phyloP scores from a whole-genome alignment of 805 yeast genomes.

The Saturnispora dispora region DNA sequence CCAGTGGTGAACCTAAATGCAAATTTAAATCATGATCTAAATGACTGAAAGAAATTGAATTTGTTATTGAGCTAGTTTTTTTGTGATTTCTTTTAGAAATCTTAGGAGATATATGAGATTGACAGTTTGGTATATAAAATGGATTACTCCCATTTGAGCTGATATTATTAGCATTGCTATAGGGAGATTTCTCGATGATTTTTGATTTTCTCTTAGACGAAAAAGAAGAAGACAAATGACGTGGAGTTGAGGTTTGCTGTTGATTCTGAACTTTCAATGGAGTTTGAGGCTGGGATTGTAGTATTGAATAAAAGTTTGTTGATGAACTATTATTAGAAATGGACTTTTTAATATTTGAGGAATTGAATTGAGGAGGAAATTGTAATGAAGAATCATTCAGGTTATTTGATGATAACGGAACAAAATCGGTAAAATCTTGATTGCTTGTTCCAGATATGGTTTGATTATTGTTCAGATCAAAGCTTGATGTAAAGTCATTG shows the following conservation, averaged over 20 bases:
- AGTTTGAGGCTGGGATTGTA: slow-evolving; percentile 15
- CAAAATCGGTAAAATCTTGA: slow-evolving; percentile 21
- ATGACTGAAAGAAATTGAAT: slow-evolving; percentile 24
- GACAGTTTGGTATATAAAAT: slow-evolving; percentile 38
- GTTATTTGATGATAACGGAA: slow-evolving; percentile 20
- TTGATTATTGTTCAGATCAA: not conserved
- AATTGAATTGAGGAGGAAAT: slow-evolving; percentile 16
- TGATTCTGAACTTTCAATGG: slow-evolving; percentile 6
- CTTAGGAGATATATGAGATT: slow-evolving; percentile 32
- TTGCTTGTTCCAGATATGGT: not conserved
- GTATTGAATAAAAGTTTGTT: slow-evolving; percentile 5
- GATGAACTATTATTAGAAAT: slow-evolving; percentile 5
- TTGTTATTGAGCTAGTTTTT: slow-evolving; percentile 26
- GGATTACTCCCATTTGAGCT: slow-evolving; percentile 30
- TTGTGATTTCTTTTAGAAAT: slow-evolving; percentile 23
- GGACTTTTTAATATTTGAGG: slow-evolving; percentile 17
- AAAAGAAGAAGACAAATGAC: slow-evolving; percentile 11
- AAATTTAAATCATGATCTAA: slow-evolving; percentile 26
- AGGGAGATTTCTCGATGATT: slow-evolving; percentile 28
- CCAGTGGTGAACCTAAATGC: slow-evolving; percentile 16
- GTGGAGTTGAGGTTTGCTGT: slow-evolving; percentile 10
- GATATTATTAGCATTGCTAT: slow-evolving; percentile 9
- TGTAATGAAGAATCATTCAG: slow-evolving; percentile 19
- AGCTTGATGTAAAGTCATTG: not conserved
- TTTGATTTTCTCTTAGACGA: slow-evolving; percentile 15